These are phyloP conservation scores for Chalciporus sphaerocephalus DNA, from an alignment of 768 basidiomycete genomes.

Conservation along the genomic window DNA sequence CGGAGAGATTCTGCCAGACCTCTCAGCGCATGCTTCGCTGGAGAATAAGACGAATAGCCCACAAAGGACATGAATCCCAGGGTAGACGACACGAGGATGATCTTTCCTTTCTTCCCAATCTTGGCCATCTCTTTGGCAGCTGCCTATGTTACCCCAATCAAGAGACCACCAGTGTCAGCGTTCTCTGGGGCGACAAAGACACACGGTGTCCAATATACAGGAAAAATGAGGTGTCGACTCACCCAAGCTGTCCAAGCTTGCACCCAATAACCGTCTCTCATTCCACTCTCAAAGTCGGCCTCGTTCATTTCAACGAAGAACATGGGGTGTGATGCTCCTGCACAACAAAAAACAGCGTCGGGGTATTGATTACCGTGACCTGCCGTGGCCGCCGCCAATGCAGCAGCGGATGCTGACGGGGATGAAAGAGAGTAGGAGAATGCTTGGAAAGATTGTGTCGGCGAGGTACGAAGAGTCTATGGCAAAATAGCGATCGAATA, in stretches of 20 bases:
- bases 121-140: constrained; percentile 62
- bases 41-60: constrained; percentile 77
- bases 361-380: constrained; percentile 57
- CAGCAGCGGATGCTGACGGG: constrained; percentile 49
- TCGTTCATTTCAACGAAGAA: constrained; percentile 72
- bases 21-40: constrained; percentile 84
- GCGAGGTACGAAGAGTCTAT: constrained; percentile 49
- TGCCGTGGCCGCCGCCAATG: constrained; percentile 56
- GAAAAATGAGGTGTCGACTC: not conserved
- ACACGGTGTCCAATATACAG: not conserved
- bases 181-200: not conserved
- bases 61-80: constrained; percentile 71
- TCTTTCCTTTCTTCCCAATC: constrained; percentile 56
- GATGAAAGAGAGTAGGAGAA: constrained; percentile 65
- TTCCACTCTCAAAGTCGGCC: constrained; percentile 49
- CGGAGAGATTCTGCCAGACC: constrained; percentile 82
- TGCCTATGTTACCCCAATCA: constrained; percentile 39
- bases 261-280: constrained; percentile 26
- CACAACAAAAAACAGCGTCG: constrained; percentile 76
- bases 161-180: not conserved
- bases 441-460: constrained; percentile 56
- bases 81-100: constrained; percentile 72
- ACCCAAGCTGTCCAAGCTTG: constrained; percentile 54
- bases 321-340: constrained; percentile 65
- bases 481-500: not conserved